Base-by-base conservation (phyloP, 306 rosid species). In the Rosa persica region DNA sequence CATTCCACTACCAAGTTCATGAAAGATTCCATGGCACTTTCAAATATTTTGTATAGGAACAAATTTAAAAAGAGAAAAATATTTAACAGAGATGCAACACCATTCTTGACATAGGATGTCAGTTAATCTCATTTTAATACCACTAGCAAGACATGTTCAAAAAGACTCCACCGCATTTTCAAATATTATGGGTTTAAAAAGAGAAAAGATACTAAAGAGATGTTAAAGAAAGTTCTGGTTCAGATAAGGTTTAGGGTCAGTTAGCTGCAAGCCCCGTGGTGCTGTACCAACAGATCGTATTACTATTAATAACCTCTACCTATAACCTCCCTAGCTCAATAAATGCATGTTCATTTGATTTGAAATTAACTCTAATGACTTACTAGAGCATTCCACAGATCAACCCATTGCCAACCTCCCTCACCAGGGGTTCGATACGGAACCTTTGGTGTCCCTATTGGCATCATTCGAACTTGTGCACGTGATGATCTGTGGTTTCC, bases 341-440 rank as follows among this genome's bases (percentile, higher is more conserved):
- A 67, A 54, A 61, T 40, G 69, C 25, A 1, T 65, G 51, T 55
- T 30, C 22, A 13, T 44, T 79, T 23, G 23, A 48, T 22, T 43
- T 17, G 65, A 27, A 66, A 23, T 5, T 15, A 64, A 76, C 36
- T 38, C 30, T 25, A 81, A 73, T 48, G 70, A 85, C 98, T 89
- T 86, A 95, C 98, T 48, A 92, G 91, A 81, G 98, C 98, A 89
- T 95, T 95, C 98, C 99, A 92, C 72, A 95, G 80, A 85, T 95
- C 99, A 86, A 95, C 93, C 99, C 98, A 93, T 78, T 93, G 99
- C 96, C 91, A 91, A 76, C 86, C 75, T 73, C 96, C 94, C 78
- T 95, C 99, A 67, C 96, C 98, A 71, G 98, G 98, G 74, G 91
- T 87, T 83, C 82, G 87, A 81, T 95, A 95, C 47, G 93, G 94